phyloP scores from a whole-genome alignment of 2,329 filamentous ascomycete species.

The Metarhizium guizhouense region DNA sequence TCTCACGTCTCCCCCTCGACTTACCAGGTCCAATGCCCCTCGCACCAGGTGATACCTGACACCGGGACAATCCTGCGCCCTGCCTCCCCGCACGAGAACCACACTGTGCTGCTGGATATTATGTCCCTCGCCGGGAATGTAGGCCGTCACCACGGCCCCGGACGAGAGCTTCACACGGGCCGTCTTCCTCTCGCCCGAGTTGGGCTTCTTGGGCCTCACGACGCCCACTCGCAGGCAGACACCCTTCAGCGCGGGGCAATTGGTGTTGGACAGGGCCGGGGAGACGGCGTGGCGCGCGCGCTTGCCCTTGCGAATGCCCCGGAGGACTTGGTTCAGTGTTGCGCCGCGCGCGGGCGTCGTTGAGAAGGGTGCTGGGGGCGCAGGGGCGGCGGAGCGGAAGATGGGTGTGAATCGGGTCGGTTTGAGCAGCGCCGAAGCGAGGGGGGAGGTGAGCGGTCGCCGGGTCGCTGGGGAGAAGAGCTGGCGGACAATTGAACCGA shows the following conservation, averaged over 20 bases:
- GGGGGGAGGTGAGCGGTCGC: conserved; percentile 15
- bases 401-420: not conserved
- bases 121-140: conserved; percentile 95
- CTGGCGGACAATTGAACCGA: conserved; percentile 24
- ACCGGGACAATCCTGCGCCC: conserved; percentile 95
- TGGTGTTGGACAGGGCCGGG: conserved; percentile 62
- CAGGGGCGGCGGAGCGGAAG: conserved; percentile 12
- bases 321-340: conserved; percentile 66
- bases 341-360: conserved; percentile 47
- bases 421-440: conserved; percentile 8
- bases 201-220: conserved; percentile 96
- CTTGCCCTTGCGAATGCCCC: conserved; percentile 71
- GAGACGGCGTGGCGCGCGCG: conserved; percentile 79
- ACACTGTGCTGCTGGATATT: conserved; percentile 99
- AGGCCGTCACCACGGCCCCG: conserved; percentile 80
- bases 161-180: conserved; percentile 83
- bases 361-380: conserved; percentile 36
- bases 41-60: conserved; percentile 91
- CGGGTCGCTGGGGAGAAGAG: conserved; percentile 24
- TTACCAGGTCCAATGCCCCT: conserved; percentile 85
- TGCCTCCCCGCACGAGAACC: conserved; percentile 86
- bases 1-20: conserved; percentile 23
- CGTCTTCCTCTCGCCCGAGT: conserved; percentile 94
- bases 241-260: conserved; percentile 80
- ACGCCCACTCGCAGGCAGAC: conserved; percentile 92